Conservation (phyloP, 2,329 filamentous ascomycete species). For the Zalaria obscura region DNA sequence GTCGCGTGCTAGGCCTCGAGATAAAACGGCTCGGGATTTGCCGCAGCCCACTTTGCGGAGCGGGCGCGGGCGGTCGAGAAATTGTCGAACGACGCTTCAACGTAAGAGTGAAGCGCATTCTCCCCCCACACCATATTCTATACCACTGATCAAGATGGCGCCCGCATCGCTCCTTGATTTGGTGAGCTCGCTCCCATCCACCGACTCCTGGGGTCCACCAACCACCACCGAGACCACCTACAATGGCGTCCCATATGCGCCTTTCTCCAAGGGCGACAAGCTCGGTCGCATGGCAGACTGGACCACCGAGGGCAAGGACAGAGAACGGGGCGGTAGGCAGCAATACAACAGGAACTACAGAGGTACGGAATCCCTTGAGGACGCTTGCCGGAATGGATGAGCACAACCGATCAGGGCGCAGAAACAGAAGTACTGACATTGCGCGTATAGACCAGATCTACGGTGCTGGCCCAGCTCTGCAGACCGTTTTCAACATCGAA, state of each 20-base stretch:
- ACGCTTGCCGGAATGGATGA: not conserved
- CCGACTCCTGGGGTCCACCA: slow-evolving; percentile 62
- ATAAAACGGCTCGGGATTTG: no score
- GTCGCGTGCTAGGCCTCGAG: no score
- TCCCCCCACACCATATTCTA: not conserved
- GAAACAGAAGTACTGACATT: slow-evolving; percentile 1
- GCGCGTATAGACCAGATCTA: slow-evolving; percentile 83
- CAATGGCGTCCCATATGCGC: slow-evolving; percentile 90
- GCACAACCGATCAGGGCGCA: no score
- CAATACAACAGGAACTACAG: slow-evolving; percentile 89
- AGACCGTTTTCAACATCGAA: slow-evolving; percentile 71
- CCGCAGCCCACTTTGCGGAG: no score
- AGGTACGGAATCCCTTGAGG: slow-evolving; percentile 37
- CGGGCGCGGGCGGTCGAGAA: no score
- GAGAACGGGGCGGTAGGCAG: slow-evolving; percentile 65
- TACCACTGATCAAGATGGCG: slow-evolving; percentile 22
- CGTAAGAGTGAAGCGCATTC: no score
- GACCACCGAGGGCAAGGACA: slow-evolving; percentile 75
- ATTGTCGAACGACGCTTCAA: no score
- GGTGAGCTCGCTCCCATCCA: slow-evolving; percentile 29
- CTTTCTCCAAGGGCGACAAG: slow-evolving; percentile 98
- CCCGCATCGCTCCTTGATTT: slow-evolving; percentile 32
- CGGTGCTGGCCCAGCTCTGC: slow-evolving; percentile 68
- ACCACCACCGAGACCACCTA: slow-evolving; percentile 75
- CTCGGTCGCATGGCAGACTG: slow-evolving; percentile 98